Base-by-base conservation (phyloP, 78 protist genomes). In the Pigoraptor vietnamica region DNA sequence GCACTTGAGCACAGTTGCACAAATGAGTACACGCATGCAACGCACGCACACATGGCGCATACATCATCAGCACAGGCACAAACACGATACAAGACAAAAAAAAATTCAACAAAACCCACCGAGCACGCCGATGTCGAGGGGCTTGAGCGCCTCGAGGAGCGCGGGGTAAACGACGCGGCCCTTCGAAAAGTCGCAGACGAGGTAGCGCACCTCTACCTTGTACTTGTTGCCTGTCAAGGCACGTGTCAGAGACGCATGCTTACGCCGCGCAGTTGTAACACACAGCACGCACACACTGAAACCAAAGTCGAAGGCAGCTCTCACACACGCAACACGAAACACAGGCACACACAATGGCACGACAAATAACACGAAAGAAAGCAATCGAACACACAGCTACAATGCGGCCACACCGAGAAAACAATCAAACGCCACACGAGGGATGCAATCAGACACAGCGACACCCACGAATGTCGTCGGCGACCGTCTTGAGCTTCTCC, bases 61-160 rank as follows among this genome's bases (percentile, higher is more conserved):
- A 24, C 83, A 25, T 25, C 83, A 79, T 6, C 83, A 14, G 32
- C 21, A 79, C 9, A 79, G 24, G 9, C 24, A 6, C 21, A 79
- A 6, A 1, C 9, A 56, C 10, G 88, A 91, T 39, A 33, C 2
- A 83, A 21, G 2, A 23, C 67, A 0, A 86, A 1, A 25, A 21
- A 29, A 0, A 33, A 1, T 2, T 0, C 1, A 14, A 0, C 39
- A 56, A 1, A 6, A 38, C 79, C 1, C 67, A 89, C 91, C 91
- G 33, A 89, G 88, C 21, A 92, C 21, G 86, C 93, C 95, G 90
- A 95, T 87, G 87, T 91, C 94, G 39, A 92, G 86, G 21, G 81
- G 39, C 29, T 67, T 21, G 37, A 92, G 14, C 81, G 40, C 79
- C 40, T 33, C 32, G 33, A n/a, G 84, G 29, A 55, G 19, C 1